Base-by-base conservation (phyloP, 192 early-diverging fungal species). In the Blastocladiella britannica region DNA sequence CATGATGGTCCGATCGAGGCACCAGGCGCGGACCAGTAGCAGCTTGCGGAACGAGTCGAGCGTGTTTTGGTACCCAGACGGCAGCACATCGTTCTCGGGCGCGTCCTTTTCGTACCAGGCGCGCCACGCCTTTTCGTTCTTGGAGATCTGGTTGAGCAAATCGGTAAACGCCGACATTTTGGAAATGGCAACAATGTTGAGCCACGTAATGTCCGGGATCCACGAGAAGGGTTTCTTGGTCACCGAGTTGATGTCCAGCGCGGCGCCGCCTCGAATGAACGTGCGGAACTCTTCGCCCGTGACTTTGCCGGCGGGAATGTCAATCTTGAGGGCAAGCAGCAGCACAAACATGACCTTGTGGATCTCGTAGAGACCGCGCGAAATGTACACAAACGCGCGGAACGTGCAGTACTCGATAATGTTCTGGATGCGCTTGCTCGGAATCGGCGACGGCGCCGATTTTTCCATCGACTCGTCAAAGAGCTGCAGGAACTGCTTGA, bases 381-480 rank as follows among this genome's bases (percentile, higher is more conserved):
- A 63, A 54, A 81, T 67, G 64, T 81, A 81, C 4, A 65, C 57
- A 60, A 80, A 80, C 20, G 74, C 57, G 25, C 79, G 57, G 67
- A 80, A 77, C 9, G 79, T 81, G 58, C 72, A 72, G 58, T 80
- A 80, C 52, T 81, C 79, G 58, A 81, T 80, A 52, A 81, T 81
- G 61, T 80, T 80, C 54, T 78, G 77, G 52, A 81, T 80, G 23
- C 79, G 61, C 55, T 81, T 81, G 67, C 63, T 67, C 20, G 79
- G 77, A 56, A 81, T 80, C 25, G 79, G 79, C 0, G 79, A 81
- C 26, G 79, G 74, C 52, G 70, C 62, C n/a, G 69, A 59, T 51
- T 75, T 72, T 58, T 81, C 79, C 79, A 81, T 81, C 62, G 68
- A 71, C 54, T 80, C 79, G 58, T 81, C 79, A 59, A 81, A 81